Evolutionary conservation across 75 land plant species (phyloP), one percentile per base, ranked within the genome.

Genomic region (Pinus albicaulis): DNA sequence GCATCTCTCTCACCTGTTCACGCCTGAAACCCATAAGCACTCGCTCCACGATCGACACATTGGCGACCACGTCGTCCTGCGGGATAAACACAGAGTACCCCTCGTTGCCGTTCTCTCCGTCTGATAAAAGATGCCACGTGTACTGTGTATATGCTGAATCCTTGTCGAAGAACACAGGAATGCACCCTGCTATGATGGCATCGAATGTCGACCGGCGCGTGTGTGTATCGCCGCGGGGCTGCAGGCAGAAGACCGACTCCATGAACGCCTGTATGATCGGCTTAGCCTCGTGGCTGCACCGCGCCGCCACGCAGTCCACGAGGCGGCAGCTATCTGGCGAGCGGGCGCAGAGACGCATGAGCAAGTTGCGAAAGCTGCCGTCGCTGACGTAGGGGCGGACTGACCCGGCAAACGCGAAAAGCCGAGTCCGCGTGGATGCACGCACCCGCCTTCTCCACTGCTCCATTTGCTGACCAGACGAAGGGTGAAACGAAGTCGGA

Each of bases 161-260:
- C 48, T 2, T 53, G 20, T 71, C 0, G 75, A 79, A 79, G 62
- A 79, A 36, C 0, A 79, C 80, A 1, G 41, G 41, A 38, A 38
- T 38, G 41, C 41, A 38, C 3, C 41, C 41, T 0, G 41, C 41
- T 38, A 79, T 17, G 23, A 79, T 56, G 2, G 75, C 14, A 53
- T 79, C 80, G 36, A 79, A 79, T 1, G 59, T 55, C 63, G 80
- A 71, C 16, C 75, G 57, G 17, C 76, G 38, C 10, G 80, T 79
- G 24, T 3, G 48, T 0, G 75, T 58, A 44, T 72, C 60, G 7
- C 76, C 76, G 74, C 0, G 5, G 3, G 41, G 41, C 41, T 38
- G 41, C 52, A 79, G 76, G 62, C 41, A 38, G 41, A 38, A 38
- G 41, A 38, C 41, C 41, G 41, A 38, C 41, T 5, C 41, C 41